Conservation (phyloP, 768 basidiomycete species). For the Chlorophyllum brunneum region DNA sequence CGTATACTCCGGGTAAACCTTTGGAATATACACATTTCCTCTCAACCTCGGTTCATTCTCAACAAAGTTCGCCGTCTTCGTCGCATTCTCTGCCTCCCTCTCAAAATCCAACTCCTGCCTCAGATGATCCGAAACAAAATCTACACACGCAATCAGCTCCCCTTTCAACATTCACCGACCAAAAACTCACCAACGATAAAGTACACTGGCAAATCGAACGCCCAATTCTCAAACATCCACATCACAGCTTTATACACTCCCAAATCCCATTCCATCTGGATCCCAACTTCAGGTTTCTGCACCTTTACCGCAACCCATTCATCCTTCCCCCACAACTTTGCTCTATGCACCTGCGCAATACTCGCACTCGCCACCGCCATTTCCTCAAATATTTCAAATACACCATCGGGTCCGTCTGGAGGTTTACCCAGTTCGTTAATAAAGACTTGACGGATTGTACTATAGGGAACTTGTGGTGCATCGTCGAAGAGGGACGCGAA, state of each 20-base stretch:
- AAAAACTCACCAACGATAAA: constrained; percentile 63
- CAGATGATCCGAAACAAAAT: constrained; percentile 79
- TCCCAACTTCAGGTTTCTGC: constrained; percentile 85
- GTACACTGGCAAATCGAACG: constrained; percentile 85
- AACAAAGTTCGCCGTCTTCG: constrained; percentile 63
- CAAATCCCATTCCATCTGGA: constrained; percentile 85
- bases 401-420: constrained; percentile 61
- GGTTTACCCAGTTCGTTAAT: constrained; percentile 62
- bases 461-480: constrained; percentile 80
- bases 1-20: constrained; percentile 65
- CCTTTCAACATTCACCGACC: background rate
- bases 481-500: constrained; percentile 85
- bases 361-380: constrained; percentile 82
- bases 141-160: constrained; percentile 26
- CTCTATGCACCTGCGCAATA: constrained; percentile 90
- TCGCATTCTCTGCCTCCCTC: constrained; percentile 76
- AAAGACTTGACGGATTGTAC: constrained; percentile 65
- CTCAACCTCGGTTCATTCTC: constrained; percentile 66
- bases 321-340: constrained; percentile 45
- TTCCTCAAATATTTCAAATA: constrained; percentile 79
- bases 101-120: constrained; percentile 80
- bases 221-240: constrained; percentile 75
- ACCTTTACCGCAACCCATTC: constrained; percentile 90
- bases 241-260: constrained; percentile 66
- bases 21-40: constrained; percentile 75